Base-by-base conservation (phyloP, 1,284 basidiomycete genomes). In the Sutorius eximius region DNA sequence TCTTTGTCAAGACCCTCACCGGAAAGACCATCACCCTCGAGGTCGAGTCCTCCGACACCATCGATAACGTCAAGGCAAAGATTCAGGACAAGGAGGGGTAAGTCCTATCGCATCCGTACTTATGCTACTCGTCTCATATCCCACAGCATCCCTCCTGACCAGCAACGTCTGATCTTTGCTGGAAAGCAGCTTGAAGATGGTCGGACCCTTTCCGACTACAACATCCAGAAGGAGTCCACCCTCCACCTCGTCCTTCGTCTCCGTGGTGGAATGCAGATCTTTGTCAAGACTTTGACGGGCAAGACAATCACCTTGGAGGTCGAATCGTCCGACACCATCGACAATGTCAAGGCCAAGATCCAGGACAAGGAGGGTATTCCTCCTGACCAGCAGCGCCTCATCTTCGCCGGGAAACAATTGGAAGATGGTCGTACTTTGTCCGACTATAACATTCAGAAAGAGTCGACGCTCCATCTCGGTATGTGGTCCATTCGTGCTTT, bases 231-330 rank as follows among this genome's bases (percentile, higher is more conserved):
- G 71, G 85, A 87, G 66, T 83, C 82, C 0, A 95, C 93, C 44
- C 87, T 94, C 57, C 91, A 95, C 71, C 83, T 94, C 27, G 83
- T 85, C 44, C 85, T 95, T 61, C 89, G 91, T 74, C 85, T 94
- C 50, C 89, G 91, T 73, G 91, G 91, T 67, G 92, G 91, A 27
- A 91, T 91, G 90, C 89, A 92, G 66, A 91, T 92, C 65, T 92
- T 93, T 67, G 91, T 93, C 58, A 93, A 93, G 77, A 89, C 86
- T 55, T 77, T 95, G 55, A 95, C 93, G 16, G 93, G 94, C 47
- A 96, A 95, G 84, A 95, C 93, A 13, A 95, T 96, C 74, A 95
- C 93, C n/a, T 79, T 94, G 32, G 92, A 95, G 74, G 91, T 95
- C 11, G 92, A 94, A 75, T 93, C 90, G 0, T 91, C 87, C 0